A percentile compares a stretch with the other conserved stretches of the same genome.
phyloP scores from a whole-genome alignment of 2,329 filamentous ascomycete species.

The Magnaporthiopsis rhizophila region DNA sequence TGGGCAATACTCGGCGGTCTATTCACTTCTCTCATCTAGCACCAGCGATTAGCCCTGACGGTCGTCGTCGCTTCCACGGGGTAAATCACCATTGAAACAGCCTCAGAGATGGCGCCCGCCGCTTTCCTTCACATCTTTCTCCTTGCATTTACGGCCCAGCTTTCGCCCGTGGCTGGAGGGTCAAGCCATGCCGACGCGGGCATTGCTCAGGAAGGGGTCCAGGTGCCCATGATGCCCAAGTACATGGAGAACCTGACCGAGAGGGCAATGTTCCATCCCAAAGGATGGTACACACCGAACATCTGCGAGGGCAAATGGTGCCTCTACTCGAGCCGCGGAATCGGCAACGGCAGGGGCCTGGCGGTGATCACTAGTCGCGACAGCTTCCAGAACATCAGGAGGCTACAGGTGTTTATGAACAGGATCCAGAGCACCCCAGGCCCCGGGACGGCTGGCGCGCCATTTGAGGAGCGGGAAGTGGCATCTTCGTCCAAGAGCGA shows the following conservation, averaged over 20 bases:
- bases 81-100: too few species aligned
- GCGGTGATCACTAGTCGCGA: conserved; percentile 14
- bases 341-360: conserved; percentile 16
- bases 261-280: conserved; percentile 4
- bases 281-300: conserved; percentile 19
- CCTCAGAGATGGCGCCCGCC: background rate
- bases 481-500: background rate
- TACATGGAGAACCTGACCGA: conserved; percentile 6
- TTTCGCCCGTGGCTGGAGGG: background rate
- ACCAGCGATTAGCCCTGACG: too few species aligned
- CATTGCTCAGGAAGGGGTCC: background rate
- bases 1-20: background rate
- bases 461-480: background rate
- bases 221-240: conserved; percentile 1
- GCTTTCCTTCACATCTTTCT: background rate
- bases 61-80: too few species aligned
- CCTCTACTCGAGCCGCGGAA: conserved; percentile 18
- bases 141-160: background rate
- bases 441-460: conserved; percentile 4
- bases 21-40: background rate
- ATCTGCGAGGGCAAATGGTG: conserved; percentile 18
- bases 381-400: conserved; percentile 17
- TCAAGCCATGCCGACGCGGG: background rate
- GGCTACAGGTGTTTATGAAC: conserved; percentile 15
- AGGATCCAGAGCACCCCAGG: conserved; percentile 12